Conservation (phyloP, 2,329 filamentous ascomycete genomes). For the Aureobasidium melanogenum region DNA sequence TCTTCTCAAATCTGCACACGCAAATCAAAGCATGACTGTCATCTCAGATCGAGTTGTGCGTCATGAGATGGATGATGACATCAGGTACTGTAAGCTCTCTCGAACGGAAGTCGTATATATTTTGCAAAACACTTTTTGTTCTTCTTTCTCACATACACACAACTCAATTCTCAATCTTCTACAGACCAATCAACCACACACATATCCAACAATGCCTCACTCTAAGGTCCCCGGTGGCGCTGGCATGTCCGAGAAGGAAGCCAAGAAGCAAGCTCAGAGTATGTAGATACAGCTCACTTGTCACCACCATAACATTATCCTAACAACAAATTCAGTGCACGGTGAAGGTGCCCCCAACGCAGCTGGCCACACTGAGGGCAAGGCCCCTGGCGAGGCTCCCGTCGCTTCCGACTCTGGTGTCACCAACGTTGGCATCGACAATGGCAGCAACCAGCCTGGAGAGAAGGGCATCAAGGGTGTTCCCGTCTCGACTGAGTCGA, state of each 20-base stretch:
- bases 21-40: neutral
- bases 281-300: neutral
- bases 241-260: constrained; percentile 25
- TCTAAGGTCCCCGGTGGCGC: constrained; percentile 24
- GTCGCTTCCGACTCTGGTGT: constrained; percentile 28
- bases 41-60: neutral
- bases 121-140: neutral
- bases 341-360: constrained; percentile 27
- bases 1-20: neutral
- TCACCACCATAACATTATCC: no score
- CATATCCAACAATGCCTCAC: constrained; percentile 15
- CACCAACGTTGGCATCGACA: constrained; percentile 24
- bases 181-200: neutral
- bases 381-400: constrained; percentile 23
- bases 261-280: constrained; percentile 27
- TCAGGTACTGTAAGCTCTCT: neutral
- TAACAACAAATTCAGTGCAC: constrained; percentile 17
- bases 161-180: neutral
- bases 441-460: constrained; percentile 24
- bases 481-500: constrained; percentile 19
- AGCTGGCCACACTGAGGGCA: constrained; percentile 22
- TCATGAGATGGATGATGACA: neutral
- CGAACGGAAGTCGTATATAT: neutral
- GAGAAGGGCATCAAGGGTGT: constrained; percentile 27
- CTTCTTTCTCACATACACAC: neutral